Evolutionary conservation across 768 basidiomycete species (phyloP).

Genomic region (Macrolepiota albuminosa): DNA sequence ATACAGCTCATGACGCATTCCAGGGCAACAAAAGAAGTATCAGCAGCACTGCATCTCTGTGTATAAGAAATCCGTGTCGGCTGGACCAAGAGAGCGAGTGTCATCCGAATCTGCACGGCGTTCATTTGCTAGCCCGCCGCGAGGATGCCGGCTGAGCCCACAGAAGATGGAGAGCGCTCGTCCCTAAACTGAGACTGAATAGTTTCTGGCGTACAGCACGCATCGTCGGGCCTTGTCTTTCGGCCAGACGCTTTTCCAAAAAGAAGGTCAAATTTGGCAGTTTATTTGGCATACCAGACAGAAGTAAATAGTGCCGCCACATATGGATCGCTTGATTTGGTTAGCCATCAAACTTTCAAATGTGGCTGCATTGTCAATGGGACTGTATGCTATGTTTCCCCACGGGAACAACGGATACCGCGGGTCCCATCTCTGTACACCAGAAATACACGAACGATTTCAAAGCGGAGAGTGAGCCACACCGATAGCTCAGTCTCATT

Average conservation of each 20-base stretch:
- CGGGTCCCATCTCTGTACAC: neutral
- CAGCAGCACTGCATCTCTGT: constrained; percentile 8
- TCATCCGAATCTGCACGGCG: neutral
- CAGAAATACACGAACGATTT: neutral
- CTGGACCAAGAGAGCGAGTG: neutral
- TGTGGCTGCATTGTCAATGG: constrained; percentile 2
- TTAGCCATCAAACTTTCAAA: neutral
- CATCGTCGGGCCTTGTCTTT: neutral
- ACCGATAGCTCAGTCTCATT: neutral
- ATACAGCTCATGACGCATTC: neutral
- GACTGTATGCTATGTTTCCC: neutral
- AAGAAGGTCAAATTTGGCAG: neutral
- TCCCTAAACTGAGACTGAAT: neutral
- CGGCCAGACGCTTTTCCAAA: neutral
- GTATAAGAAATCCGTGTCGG: neutral
- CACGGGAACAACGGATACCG: neutral
- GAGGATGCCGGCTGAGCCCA: neutral
- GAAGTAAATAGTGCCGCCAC: neutral
- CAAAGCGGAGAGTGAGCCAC: neutral
- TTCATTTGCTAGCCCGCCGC: neutral
- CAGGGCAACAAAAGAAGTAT: constrained; percentile 2
- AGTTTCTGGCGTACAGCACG: neutral
- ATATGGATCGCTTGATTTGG: neutral
- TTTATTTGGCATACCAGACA: neutral
- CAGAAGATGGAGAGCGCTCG: neutral